Evolutionary conservation across 768 basidiomycete genomes (phyloP), one percentile per base, ranked within the genome.

Genomic region (Neoboletus subvelutipes): DNA sequence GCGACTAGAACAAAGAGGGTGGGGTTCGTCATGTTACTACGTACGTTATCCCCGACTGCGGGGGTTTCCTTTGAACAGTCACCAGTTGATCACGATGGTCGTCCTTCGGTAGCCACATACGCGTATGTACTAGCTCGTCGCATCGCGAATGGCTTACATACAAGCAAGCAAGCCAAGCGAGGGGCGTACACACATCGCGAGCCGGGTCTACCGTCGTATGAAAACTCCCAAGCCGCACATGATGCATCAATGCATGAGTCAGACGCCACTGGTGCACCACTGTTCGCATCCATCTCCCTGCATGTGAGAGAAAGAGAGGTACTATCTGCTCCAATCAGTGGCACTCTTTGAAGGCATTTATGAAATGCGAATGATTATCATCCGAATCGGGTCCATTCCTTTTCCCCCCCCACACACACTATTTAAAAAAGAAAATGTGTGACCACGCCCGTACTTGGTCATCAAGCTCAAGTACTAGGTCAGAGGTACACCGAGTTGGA

Each of bases 281-380:
- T 4, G 20, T 37, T 5, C 36, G 33, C 46, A 31, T 31, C 20
- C 45, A 45, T 26, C 0, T 47, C 3, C 7, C 10, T n/a, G 20
- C 12, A 8, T 22, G 29, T 29, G 41, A 4, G 26, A 3, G 28
- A 28, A n/a, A 26, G 36, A 36, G 47, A 55, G 39, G 39, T 7
- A 33, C 52, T 52, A 64, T 64, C 63, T 46, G 24, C 22, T 17
- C 11, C 12, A 34, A 65, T 61, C 56, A 50, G 50, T 64, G 43
- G 54, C 36, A 41, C 26, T 10, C 20, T 20, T 11, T 4, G 33
- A 20, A 37, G 28, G 12, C 55, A 24, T 40, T n/a, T 48, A 34
- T 33, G 31, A 48, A 15, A 20, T 10, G 5, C 28, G 10, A 6
- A 34, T 36, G 28, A 43, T 45, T 56, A 56, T 56, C 55, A 28